Evolutionary conservation across 2,329 filamentous ascomycete species (phyloP).

Genomic region (Zasmidium citrigriseum): DNA sequence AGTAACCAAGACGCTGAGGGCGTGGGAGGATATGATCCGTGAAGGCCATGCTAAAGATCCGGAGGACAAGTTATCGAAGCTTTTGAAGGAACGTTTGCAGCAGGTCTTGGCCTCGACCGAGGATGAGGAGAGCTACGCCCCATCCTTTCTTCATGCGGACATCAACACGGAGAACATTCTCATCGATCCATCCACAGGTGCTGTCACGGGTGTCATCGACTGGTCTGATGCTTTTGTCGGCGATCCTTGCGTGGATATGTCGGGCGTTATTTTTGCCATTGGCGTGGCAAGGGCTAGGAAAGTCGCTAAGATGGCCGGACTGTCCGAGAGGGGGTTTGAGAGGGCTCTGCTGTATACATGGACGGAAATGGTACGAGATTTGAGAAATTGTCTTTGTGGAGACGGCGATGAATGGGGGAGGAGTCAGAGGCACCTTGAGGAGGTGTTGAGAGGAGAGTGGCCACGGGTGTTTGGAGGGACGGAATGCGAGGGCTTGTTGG

Average conservation of each 20-base stretch:
- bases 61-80: neutral
- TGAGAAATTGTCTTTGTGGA: neutral
- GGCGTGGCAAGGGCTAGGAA: neutral
- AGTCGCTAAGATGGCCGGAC: neutral
- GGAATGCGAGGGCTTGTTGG: neutral
- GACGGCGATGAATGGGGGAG: no score
- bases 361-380: neutral
- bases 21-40: slow-evolving; percentile 3
- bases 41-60: neutral
- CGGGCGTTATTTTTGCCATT: slow-evolving; percentile 2
- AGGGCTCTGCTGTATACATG: neutral
- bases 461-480: neutral
- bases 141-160: slow-evolving; percentile 4
- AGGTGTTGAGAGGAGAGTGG: neutral
- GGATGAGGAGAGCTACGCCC: neutral
- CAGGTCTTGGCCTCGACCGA: no score
- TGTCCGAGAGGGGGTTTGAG: neutral
- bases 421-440: neutral
- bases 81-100: neutral
- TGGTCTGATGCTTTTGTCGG: slow-evolving; percentile 10
- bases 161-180: slow-evolving; percentile 6
- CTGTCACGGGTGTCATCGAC: slow-evolving; percentile 4
- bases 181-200: neutral
- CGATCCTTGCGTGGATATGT: slow-evolving; percentile 6
- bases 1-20: neutral